Percentiles rank a stretch among this genome's conserved stretches.
These are phyloP conservation scores for Oenanthe sinensis DNA, from an alignment of 129 eudicot species.

Conservation along the genomic window DNA sequence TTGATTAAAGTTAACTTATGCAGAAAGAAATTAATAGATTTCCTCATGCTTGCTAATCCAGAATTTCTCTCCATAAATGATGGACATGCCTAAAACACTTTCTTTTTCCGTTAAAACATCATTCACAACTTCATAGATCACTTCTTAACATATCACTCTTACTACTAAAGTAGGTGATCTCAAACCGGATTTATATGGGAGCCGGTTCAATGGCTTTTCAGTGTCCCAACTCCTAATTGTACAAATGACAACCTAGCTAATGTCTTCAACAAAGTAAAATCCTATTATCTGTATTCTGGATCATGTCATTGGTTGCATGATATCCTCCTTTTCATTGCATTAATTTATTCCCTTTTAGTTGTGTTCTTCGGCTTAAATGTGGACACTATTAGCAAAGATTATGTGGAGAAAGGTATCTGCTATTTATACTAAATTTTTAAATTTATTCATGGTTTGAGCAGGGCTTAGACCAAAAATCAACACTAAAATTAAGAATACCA, in stretches of 20 bases:
- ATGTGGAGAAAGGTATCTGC: background rate
- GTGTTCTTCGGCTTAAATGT: background rate
- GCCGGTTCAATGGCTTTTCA: background rate
- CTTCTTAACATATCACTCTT: background rate
- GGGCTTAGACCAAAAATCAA: slow-evolving; percentile 29
- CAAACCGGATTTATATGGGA: background rate
- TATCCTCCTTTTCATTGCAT: background rate
- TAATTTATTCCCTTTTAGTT: background rate
- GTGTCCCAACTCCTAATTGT: background rate
- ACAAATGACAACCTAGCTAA: background rate
- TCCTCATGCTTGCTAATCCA: background rate
- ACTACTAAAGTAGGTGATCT: background rate
- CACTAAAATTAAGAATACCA: slow-evolving; percentile 74
- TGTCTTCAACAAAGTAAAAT: background rate
- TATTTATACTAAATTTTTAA: background rate
- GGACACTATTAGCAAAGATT: background rate
- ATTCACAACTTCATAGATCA: background rate
- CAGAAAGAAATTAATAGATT: background rate
- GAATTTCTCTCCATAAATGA: background rate
- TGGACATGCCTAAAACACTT: background rate
- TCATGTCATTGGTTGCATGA: background rate
- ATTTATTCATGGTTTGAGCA: slow-evolving; percentile 18
- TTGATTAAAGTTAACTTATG: background rate
- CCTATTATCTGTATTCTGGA: background rate
- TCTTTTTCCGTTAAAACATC: background rate